Evolutionary conservation across 192 early-diverging fungal species (phyloP), one percentile per base, ranked within the genome.

Genomic region (Geranomyces variabilis): DNA sequence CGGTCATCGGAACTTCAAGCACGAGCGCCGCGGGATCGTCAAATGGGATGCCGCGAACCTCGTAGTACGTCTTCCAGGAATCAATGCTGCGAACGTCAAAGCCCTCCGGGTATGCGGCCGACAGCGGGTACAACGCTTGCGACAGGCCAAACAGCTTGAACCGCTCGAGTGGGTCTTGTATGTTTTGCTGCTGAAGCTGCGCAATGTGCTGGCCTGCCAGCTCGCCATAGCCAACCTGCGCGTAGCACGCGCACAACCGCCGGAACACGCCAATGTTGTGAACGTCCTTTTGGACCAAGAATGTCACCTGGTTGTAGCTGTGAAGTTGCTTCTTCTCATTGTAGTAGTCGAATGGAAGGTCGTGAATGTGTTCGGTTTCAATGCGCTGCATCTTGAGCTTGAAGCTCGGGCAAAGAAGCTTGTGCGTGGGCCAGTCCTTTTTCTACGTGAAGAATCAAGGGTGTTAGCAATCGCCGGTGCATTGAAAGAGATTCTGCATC

Each of bases 201-300:
- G 74, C 78, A 58, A 74, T 69, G 15, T 76, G 56, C 30, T 79
- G 67, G 15, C 56, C 80, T 17, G 74, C 63, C 14, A 86, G 66
- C 36, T 81, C 81, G 48, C 84, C 84, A 68, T 75, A 86, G 7
- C 70, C 73, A 15, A 78, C 28, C 15, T 86, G 68, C 29, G 71
- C 58, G 62, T 78, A 86, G 62, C 84, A 86, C 26, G 69, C 74
- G 67, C 84, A 86, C 3, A 86, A 65, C 45, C 84, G 80, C 31
- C 78, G 74, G 77, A 75, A 86, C 15, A 83, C 73, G 8, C 84
- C 84, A 5, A 80, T 61, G 71, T 86, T 86, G 80, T 86, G 84
- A 28, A 79, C 21, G 12, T 78, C 77, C 9, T 80, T 73, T 41
- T 79, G 62, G 57, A 74, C 73, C 14, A 86, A 71, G 71, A 81